A percentile compares a stretch with the other conserved stretches of the same genome.
phyloP scores from a whole-genome alignment of 2,329 filamentous ascomycete species.

The Aspergillus pseudoterreus region DNA sequence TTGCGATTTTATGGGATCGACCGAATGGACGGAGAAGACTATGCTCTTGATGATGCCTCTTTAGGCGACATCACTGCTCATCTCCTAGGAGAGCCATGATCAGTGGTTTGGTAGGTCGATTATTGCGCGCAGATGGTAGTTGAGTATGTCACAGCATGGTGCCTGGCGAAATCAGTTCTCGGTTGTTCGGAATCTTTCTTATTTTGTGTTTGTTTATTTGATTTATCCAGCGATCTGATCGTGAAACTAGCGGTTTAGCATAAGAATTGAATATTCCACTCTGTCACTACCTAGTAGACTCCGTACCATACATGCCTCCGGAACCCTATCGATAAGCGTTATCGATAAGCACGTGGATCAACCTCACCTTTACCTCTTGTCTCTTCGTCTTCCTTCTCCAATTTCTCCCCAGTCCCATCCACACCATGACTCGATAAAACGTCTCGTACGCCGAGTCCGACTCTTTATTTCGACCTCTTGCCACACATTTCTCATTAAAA shows the following conservation, averaged over 20 bases:
- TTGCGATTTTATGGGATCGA: slow-evolving; percentile 81
- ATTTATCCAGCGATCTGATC: neutral
- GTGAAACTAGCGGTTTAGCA: neutral
- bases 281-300: no score
- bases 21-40: slow-evolving; percentile 70
- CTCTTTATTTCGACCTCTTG: neutral
- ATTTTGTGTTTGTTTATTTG: neutral
- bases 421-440: neutral
- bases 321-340: neutral
- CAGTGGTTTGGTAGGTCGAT: neutral
- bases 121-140: slow-evolving; percentile 4
- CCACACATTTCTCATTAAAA: neutral
- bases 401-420: neutral
- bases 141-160: slow-evolving; percentile 21
- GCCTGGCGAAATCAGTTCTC: slow-evolving; percentile 29
- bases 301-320: neutral
- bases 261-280: neutral
- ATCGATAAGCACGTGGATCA: slow-evolving; percentile 23
- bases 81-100: slow-evolving; percentile 71
- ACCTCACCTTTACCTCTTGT: slow-evolving; percentile 5
- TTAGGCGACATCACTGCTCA: slow-evolving; percentile 86
- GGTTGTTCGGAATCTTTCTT: neutral
- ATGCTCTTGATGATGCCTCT: slow-evolving; percentile 82
- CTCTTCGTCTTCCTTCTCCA: neutral
- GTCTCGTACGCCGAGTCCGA: neutral